Base-by-base conservation (phyloP, 208 protist genomes). In the Acanthamoeba castellanii region DNA sequence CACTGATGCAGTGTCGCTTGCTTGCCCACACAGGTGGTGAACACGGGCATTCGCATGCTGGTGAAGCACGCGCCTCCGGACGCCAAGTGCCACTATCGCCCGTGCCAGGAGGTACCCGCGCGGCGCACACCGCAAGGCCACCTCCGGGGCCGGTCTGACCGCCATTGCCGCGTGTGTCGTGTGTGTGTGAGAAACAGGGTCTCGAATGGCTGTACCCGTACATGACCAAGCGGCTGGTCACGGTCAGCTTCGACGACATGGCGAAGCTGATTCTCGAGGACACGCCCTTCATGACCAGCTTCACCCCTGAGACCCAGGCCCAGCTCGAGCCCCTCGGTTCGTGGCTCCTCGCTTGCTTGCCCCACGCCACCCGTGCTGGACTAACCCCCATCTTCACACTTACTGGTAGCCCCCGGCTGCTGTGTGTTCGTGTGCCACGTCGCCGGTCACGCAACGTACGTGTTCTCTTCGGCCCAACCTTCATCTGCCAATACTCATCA, bases 1-100 rank as follows among this genome's bases (percentile, higher is more conserved):
- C 52, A 57, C 52, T 57, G 52, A 57, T 42, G 1, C 14, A 57
- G 52, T 8, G 52, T 8, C 52, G 52, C 11, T 57, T 57, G 52
- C 3, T 57, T 57, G 11, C 16, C 14, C 52, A 18, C 52, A 18
- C 61, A 30, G 61, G 61, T 68, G 22, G 42, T 82, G 22, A 82
- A 82, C 42, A 82, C 72, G 18, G 72, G 72, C 72, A 30, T 82
- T 8, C 72, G 72, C 30, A 20, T 82, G 37, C 42, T 82, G 37
- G 42, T 50, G 9, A 82, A 82, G 72, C 72, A 82, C 72, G 42
- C 72, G 8, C 72, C 72, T 0, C 72, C 72, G 13, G 30, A 50
- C 72, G 72, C 42, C 72, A 50, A 82, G 72, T 82, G 72, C 72
- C 72, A 42, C 72, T 82, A 52, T 42, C 72, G 72, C 72, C 72